Conservation (phyloP, 2,329 filamentous ascomycete genomes). For the Raffaelea arxii region DNA sequence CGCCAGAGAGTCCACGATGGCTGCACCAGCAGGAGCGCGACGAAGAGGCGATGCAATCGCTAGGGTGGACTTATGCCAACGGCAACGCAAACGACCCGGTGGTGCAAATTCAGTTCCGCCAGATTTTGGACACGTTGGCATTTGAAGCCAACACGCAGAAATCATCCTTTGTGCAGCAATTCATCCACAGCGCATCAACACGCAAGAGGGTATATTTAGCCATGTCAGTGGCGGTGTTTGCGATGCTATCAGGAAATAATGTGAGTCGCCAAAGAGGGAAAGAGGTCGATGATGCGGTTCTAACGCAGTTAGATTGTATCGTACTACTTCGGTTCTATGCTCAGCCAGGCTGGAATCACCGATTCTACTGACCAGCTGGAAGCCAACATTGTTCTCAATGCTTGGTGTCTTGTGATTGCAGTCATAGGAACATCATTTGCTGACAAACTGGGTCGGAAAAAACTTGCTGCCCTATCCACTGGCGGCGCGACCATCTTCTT, state of each 20-base stretch:
- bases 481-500: not conserved
- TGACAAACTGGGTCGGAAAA: conserved; percentile 16
- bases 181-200: not conserved
- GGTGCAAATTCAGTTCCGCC: conserved; percentile 3
- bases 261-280: too few species aligned
- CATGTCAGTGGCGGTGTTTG: conserved; percentile 2
- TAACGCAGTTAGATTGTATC: too few species aligned
- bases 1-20: conserved; percentile 11
- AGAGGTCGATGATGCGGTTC: too few species aligned
- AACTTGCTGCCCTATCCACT: not conserved
- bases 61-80: conserved; percentile 28
- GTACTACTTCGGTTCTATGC: conserved; percentile 6
- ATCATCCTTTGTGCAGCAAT: not conserved
- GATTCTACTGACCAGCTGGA: conserved; percentile 1
- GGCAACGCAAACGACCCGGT: conserved; percentile 1
- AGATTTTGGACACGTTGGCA: conserved; percentile 8
- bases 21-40: conserved; percentile 8
- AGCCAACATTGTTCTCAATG: conserved; percentile 8
- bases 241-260: conserved; percentile 6
- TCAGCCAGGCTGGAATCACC: conserved; percentile 8
- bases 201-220: conserved; percentile 3
- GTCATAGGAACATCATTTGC: conserved; percentile 13
- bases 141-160: conserved; percentile 1
- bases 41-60: conserved; percentile 20
- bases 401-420: conserved; percentile 9